Base-by-base conservation (phyloP, 2,329 filamentous ascomycete species). In the Mycosphaerella sp. region DNA sequence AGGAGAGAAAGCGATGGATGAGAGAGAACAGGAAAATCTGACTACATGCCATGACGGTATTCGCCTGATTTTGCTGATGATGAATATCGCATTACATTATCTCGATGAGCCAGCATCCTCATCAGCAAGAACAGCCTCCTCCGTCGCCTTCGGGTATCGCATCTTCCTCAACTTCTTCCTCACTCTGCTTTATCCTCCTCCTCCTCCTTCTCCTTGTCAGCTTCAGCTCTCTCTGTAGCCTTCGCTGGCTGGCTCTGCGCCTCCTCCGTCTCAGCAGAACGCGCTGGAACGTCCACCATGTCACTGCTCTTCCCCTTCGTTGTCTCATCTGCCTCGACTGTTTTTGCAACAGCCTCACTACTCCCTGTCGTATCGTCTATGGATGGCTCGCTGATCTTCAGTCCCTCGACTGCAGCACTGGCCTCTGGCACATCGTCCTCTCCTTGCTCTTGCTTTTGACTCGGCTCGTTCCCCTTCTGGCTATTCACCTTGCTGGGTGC, bases 251-350 rank as follows among this genome's bases (percentile, higher is more conserved):
- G 49, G 11, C 29, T 55, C 29, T 53, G 43, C 5, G 39, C 44
- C 42, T 57, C 57, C 26, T 53, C 53, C 56, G 51, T 59, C 53
- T 57, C 53, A 48, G 52, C 56, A 48, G 62, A 57, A 39, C 59
- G 62, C 8, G 49, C 43, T n/a, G 50, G 42, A 23, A 48, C 53
- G 45, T 55, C 53, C 11, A 39, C 32, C 9, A 53, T 49, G 2
- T 60, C 56, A 31, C 47, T 38, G 26, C 54, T 48, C 44, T 59
- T 55, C 53, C 57, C 54, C 46, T 48, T 56, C 6, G 44, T 11
- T 32, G 46, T 42, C 45, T 29, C 45, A 12, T 41, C 34, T 29
- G 6, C 26, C 46, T 54, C 26, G 8, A 29, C 21, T 41, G 50
- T 36, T 44, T 54, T 50, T 10, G 46, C 45, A 14, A 45, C 34